Conservation (phyloP, 306 rosid genomes). For the Datisca glomerata region DNA sequence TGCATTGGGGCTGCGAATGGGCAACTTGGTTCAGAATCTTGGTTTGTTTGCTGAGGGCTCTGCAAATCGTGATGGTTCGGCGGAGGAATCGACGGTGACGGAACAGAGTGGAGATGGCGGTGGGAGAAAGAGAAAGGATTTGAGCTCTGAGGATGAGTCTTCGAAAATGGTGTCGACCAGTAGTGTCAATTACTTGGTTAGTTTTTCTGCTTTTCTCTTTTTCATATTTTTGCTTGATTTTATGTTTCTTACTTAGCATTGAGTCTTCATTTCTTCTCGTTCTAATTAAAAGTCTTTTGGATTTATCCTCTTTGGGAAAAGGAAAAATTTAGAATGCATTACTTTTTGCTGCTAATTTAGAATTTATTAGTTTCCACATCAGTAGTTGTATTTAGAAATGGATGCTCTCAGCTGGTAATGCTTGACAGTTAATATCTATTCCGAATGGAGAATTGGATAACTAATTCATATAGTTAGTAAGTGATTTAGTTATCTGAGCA, state of each 20-base stretch:
- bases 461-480: no score
- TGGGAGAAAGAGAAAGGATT: constrained; percentile 47
- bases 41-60: constrained; percentile 26
- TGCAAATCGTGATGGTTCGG: constrained; percentile 34
- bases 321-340: no score
- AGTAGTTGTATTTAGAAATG: no score
- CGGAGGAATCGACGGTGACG: constrained; percentile 65
- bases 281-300: no score
- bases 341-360: no score
- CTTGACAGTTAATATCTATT: no score
- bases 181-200: constrained; percentile 42
- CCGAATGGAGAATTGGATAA: no score
- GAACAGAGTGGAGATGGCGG: constrained; percentile 36
- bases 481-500: no score
- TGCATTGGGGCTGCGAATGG: constrained; percentile 40
- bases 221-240: neutral
- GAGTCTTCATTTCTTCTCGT: no score
- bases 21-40: constrained; percentile 17
- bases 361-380: no score
- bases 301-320: no score
- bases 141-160: constrained; percentile 55
- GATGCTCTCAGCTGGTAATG: no score
- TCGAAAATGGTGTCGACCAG: constrained; percentile 51
- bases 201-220: constrained; percentile 11
- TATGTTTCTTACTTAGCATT: neutral